Evolutionary conservation across 306 rosid species (phyloP).

Genomic region (Canavalia gladiata): DNA sequence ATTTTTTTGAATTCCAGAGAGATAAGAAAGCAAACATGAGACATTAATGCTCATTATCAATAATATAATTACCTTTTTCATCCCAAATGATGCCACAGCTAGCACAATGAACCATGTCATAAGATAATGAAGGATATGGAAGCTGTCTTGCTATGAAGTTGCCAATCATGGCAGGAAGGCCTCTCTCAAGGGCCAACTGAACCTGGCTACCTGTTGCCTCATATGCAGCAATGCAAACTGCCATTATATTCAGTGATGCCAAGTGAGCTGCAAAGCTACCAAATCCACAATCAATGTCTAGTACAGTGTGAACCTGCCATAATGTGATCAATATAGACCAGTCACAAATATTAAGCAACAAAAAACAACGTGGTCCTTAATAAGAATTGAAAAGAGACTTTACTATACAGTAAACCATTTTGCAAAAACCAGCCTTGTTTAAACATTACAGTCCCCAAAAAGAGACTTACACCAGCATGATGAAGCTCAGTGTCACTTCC

Average conservation of each 20-base stretch:
- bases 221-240: slow-evolving; percentile 78
- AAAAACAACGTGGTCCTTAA: slow-evolving; percentile 5
- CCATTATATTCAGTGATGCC: slow-evolving; percentile 70
- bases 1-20: not conserved
- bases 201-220: slow-evolving; percentile 96
- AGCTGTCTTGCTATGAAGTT: slow-evolving; percentile 75
- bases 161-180: slow-evolving; percentile 88
- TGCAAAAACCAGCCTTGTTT: slow-evolving; percentile 32
- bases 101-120: slow-evolving; percentile 93
- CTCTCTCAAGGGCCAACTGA: slow-evolving; percentile 93
- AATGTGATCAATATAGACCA: slow-evolving; percentile 45
- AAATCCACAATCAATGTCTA: slow-evolving; percentile 89
- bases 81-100: slow-evolving; percentile 85
- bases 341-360: slow-evolving; percentile 25
- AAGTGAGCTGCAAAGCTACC: slow-evolving; percentile 95
- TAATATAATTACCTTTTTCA: slow-evolving; percentile 65
- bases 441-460: slow-evolving; percentile 39
- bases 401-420: not conserved
- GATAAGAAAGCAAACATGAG: slow-evolving; percentile 35
- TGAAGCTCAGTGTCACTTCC: slow-evolving; percentile 75
- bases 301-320: slow-evolving; percentile 71
- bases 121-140: slow-evolving; percentile 84
- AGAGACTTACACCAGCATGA: slow-evolving; percentile 83
- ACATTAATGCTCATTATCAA: slow-evolving; percentile 1
- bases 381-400: slow-evolving; percentile 7